Conservation (phyloP, 2,329 filamentous ascomycete genomes). For the Colletotrichum graminicola region DNA sequence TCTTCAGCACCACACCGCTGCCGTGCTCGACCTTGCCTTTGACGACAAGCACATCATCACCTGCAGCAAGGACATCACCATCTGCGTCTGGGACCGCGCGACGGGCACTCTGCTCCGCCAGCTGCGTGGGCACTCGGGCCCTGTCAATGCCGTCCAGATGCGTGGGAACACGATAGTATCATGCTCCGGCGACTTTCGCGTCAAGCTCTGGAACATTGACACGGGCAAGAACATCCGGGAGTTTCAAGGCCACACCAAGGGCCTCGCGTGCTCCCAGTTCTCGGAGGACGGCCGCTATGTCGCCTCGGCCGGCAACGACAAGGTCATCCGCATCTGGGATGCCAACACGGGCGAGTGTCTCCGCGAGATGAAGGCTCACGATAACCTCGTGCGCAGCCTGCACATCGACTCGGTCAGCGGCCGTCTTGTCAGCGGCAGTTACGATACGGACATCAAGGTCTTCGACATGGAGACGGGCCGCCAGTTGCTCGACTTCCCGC, state of each 20-base stretch:
- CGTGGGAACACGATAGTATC: slow-evolving; percentile 93
- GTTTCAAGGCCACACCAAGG: slow-evolving; percentile 90
- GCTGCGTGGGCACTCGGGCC: slow-evolving; percentile 86
- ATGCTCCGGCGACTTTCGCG: slow-evolving; percentile 91
- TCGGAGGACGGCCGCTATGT: slow-evolving; percentile 95
- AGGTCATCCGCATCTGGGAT: slow-evolving; percentile 96
- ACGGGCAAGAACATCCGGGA: slow-evolving; percentile 91
- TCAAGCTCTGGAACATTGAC: slow-evolving; percentile 95
- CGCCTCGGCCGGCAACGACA: slow-evolving; percentile 94
- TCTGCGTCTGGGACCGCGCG: slow-evolving; percentile 92
- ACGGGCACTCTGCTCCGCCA: slow-evolving; percentile 82
- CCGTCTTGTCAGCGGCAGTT: slow-evolving; percentile 90
- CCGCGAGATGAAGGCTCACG: slow-evolving; percentile 84
- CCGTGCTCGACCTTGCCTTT: slow-evolving; percentile 93
- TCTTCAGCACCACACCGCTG: slow-evolving; percentile 83
- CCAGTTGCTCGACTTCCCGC: slow-evolving; percentile 86
- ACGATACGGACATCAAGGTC: slow-evolving; percentile 95
- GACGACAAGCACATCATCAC: slow-evolving; percentile 94
- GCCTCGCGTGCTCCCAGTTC: slow-evolving; percentile 95
- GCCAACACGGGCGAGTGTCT: slow-evolving; percentile 89
- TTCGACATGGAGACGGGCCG: slow-evolving; percentile 87
- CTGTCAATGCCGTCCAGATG: slow-evolving; percentile 96
- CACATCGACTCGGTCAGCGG: slow-evolving; percentile 91
- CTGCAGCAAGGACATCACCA: slow-evolving; percentile 94
- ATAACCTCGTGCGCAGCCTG: slow-evolving; percentile 86